Percentiles rank a stretch among this genome's conserved stretches.
Evolutionary conservation across 2,329 filamentous ascomycete species (phyloP).

Genomic region (Xylaria sp.): DNA sequence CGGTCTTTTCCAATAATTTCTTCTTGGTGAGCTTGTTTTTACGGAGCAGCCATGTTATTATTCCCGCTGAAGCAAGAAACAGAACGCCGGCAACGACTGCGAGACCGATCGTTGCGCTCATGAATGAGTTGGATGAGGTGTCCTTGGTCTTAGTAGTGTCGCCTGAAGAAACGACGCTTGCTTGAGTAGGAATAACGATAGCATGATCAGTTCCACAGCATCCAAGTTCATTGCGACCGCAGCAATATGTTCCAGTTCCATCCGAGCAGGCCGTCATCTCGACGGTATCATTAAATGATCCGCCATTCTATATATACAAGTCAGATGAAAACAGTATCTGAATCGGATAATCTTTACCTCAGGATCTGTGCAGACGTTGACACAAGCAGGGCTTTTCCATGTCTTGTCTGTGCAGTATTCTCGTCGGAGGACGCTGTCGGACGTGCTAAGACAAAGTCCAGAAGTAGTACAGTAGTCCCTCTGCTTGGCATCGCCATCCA

Average conservation of each 20-base stretch:
- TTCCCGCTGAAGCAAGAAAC: conserved; percentile 29
- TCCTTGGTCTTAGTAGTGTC: conserved; percentile 44
- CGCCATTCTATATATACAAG: conserved; percentile 35
- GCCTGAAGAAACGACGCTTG: conserved; percentile 31
- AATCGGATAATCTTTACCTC: not conserved
- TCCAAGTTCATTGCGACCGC: conserved; percentile 43
- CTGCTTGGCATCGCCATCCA: conserved; percentile 40
- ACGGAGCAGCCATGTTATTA: conserved; percentile 37
- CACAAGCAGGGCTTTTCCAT: conserved; percentile 48
- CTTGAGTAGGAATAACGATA: conserved; percentile 40
- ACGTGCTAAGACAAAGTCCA: conserved; percentile 44
- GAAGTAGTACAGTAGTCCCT: conserved; percentile 46
- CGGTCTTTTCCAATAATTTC: conserved; percentile 30
- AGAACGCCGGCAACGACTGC: conserved; percentile 40
- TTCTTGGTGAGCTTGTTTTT: conserved; percentile 39
- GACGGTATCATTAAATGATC: conserved; percentile 41
- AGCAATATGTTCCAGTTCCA: conserved; percentile 45
- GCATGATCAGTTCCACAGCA: conserved; percentile 46
- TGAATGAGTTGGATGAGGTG: conserved; percentile 29
- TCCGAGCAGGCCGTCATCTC: conserved; percentile 47
- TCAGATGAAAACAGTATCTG: not conserved
- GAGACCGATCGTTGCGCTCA: conserved; percentile 43
- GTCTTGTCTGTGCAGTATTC: conserved; percentile 48
- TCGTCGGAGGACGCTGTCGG: conserved; percentile 38
- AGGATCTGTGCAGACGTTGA: conserved; percentile 45